Evolutionary conservation across 768 basidiomycete genomes (phyloP), one percentile per base, ranked within the genome.

Genomic region (Krasilnikovozyma curviuscula): DNA sequence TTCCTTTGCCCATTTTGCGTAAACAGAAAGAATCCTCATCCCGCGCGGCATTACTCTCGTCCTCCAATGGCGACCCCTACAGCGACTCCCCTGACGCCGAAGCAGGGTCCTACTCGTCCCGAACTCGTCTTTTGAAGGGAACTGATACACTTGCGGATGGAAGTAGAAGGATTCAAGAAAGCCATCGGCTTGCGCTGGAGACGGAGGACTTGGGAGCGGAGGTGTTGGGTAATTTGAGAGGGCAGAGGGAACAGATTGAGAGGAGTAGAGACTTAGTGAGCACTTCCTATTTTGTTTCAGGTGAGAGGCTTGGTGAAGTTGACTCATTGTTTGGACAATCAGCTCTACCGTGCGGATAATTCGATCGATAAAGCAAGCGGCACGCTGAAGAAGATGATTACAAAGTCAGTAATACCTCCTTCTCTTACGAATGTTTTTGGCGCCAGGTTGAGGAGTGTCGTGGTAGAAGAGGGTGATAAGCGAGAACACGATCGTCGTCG

Each of bases 131-230:
- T 33, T 70, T 97, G 32, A 70, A 77, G 0, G 84, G 84, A 1
- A 85, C 81, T 0, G 63, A 77, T 41, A 66, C 79, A 40, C 68
- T 98, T 25, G 79, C 83, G 55, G 83, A 93, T 56, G 88, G 54
- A 16, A 72, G 79, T 2, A 73, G 78, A 52, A 71, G 93, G 33
- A 65, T 98, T 45, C 78, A 86, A 55, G 88, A 95, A 51, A 83
- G 81, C 18, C 88, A 93, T 50, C 73, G 85, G 21, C 74, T 97
- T 33, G 91, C 91, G 9, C 67, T 98, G 28, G 91, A 98, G 70
- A 95, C 93, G 12, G 93, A 97, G 67, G 78, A 83, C 60, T 79
- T 95, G 37, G 93, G 93, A 8, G 79, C 86, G 10, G 86, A 86
- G 57, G 95, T 98, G 56, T 62, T 98, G 55, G 64, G 77, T 61